Evolutionary conservation across 495 filamentous ascomycete species (phyloP), one percentile per base, ranked within the genome.

Genomic region (Penicillium egyptiacum): DNA sequence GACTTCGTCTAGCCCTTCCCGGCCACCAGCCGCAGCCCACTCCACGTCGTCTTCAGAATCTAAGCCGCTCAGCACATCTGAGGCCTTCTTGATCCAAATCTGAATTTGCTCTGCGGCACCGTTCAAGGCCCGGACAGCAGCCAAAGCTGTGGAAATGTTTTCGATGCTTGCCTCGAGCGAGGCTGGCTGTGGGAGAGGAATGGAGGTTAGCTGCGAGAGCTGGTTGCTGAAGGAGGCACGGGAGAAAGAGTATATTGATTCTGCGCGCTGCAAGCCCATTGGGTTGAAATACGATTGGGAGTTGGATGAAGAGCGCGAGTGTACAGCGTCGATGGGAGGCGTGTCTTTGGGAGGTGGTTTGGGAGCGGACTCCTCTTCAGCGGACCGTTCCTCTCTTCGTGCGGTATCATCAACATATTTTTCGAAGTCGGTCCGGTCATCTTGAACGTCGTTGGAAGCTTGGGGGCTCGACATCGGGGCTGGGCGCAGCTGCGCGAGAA

Each of bases 21-120:
- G 83, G 4, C 92, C 92, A 47, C 88, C 94, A 14, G 91, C 92
- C 14, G 93, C 93, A 14, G 94, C 92, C 94, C 94, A 98, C 65
- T 96, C 92, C 20, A 97, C 90, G 63, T 98, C 93, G 72, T 98
- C 94, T 58, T 97, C 92, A 14, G 91, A 87, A 69, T 96, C 90
- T 22, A 98, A 73, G 0, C 91, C 90, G 53, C 77, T 82, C 25
- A 98, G 81, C 10, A 96, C 91, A 56, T 94, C 90, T 0, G 84
- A 87, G 1, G 94, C 92, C 67, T 96, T 96, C 58, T 82, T 80
- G 56, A 97, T 92, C 94, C 94, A 98, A 53, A 85, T 85, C 44
- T 86, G 83, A 49, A 98, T 98, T 70, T 96, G 91, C 51, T 92
- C 88, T 22, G 93, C 91, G 10, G 92, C 88, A 49, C 84, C 83